phyloP scores from a whole-genome alignment of 768 basidiomycete species.

The Hygrophorus pudorinus region DNA sequence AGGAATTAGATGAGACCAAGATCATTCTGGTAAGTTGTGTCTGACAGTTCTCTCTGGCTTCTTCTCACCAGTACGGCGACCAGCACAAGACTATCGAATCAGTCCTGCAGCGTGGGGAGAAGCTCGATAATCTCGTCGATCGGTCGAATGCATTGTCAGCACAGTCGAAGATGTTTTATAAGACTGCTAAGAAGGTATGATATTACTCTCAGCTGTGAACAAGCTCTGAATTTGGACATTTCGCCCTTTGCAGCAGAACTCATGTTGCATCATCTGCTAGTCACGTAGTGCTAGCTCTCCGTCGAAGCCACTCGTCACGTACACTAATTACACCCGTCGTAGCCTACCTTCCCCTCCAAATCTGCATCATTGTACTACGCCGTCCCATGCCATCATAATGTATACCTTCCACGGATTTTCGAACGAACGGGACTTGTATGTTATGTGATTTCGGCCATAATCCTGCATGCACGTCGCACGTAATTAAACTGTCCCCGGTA shows the following conservation, averaged over 20 bases:
- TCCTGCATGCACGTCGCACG: too few relatives aligned
- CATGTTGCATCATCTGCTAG: conserved; percentile 87
- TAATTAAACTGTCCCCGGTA: too few relatives aligned
- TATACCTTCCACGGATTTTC: too few relatives aligned
- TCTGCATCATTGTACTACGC: too few relatives aligned
- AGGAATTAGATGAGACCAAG: conserved; percentile 98
- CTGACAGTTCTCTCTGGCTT: not conserved
- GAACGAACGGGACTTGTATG: too few relatives aligned
- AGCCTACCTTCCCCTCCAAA: conserved; percentile 6
- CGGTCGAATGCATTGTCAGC: conserved; percentile 80
- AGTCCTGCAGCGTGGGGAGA: conserved; percentile 92
- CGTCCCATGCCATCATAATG: too few relatives aligned
- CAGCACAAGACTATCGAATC: conserved; percentile 99
- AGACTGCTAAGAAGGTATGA: conserved; percentile 96
- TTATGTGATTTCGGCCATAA: too few relatives aligned
- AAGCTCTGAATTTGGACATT: not conserved
- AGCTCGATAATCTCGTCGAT: conserved; percentile 91
- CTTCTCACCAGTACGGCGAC: not conserved
- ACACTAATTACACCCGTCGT: conserved; percentile 8
- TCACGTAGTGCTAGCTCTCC: conserved; percentile 4
- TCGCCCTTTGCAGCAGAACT: conserved; percentile 68
- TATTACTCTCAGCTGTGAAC: not conserved
- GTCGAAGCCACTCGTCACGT: not conserved
- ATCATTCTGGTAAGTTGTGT: conserved; percentile 71
- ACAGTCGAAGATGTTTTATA: conserved; percentile 98